phyloP scores from a whole-genome alignment of 2,329 filamentous ascomycete genomes.

The Emmonsiellopsis sp. region DNA sequence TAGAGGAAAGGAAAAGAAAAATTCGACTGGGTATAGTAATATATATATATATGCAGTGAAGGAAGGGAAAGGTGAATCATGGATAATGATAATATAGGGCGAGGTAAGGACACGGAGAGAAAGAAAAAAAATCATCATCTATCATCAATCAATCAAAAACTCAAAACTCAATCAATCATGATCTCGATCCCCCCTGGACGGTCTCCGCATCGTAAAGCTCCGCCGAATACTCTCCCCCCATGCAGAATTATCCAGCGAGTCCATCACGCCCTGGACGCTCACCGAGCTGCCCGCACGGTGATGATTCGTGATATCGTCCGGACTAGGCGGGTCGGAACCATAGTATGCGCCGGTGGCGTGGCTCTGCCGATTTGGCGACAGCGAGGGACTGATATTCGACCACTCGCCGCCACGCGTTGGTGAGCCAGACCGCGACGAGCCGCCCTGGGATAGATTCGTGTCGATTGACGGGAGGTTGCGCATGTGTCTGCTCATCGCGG shows the following conservation, averaged over 20 bases:
- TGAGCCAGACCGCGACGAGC: slow-evolving; percentile 23
- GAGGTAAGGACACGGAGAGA: background rate
- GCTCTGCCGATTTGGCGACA: slow-evolving; percentile 21
- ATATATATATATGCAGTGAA: background rate
- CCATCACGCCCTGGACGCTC: slow-evolving; percentile 66
- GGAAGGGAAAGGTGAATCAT: background rate
- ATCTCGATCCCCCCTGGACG: slow-evolving; percentile 11
- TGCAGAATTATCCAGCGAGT: slow-evolving; percentile 77
- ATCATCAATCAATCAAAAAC: no score
- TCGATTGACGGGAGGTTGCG: slow-evolving; percentile 44
- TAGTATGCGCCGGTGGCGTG: background rate
- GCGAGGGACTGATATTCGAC: slow-evolving; percentile 44
- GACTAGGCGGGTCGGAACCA: slow-evolving; percentile 4
- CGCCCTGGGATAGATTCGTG: slow-evolving; percentile 25
- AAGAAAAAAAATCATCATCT: background rate
- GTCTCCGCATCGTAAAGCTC: slow-evolving; percentile 63
- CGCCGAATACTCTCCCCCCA: slow-evolving; percentile 90
- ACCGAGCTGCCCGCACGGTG: slow-evolving; percentile 58
- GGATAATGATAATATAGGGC: background rate
- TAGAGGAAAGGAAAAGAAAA: no score
- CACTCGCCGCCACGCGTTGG: slow-evolving; percentile 36
- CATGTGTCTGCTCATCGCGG: slow-evolving; percentile 37
- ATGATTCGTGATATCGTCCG: slow-evolving; percentile 27
- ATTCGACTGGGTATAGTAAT: background rate
- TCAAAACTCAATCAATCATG: no score